Evolutionary conservation across 192 early-diverging fungal genomes (phyloP), one percentile per base, ranked within the genome.

Genomic region (Mortierella antarctica): DNA sequence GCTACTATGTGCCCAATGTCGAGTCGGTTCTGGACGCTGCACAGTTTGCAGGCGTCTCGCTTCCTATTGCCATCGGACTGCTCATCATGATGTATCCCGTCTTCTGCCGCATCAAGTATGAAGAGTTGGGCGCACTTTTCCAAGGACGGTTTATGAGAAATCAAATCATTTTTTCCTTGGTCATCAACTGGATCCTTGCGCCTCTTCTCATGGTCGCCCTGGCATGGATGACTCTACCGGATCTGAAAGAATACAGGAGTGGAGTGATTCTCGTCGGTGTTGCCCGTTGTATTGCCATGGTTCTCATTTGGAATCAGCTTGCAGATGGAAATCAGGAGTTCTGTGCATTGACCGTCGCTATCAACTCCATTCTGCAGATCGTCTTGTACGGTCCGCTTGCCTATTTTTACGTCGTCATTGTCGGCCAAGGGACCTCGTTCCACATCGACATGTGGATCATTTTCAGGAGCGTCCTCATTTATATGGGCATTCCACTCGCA

Each of bases 71-170:
- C 10, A 60, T 93, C 52, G 91, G 92, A 0, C 61, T 94, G 50
- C 76, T 92, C 6, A 42, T 83, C 10, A 94, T 94, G 92, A 91
- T 94, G 88, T 92, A 92, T 60, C 93, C 93, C 7, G 91, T 94
- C 11, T 83, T 94, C 12, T 91, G 89, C 63, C 84, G 84, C 64
- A 82, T 90, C 17, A 74, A 84, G 21, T 90, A 88, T 58, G 89
- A 89, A 53, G 47, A 63, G 15, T 58, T 90, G 4, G 68, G 67
- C 1, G 62, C 14, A 6, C 72, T 90, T 11, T 68, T 90, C 50
- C 40, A 62, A 8, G 69, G 83, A 14, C 64, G 64, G 59, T 79
- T 85, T 20, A 84, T 93, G 47, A 82, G 73, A 67, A 76, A 86
- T 40, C 89, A 91, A 65, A 72, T 93, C 21, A 12, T 66, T 17